Base-by-base conservation (phyloP, 805 yeast genomes). In the Suhomyces vadensis region DNA sequence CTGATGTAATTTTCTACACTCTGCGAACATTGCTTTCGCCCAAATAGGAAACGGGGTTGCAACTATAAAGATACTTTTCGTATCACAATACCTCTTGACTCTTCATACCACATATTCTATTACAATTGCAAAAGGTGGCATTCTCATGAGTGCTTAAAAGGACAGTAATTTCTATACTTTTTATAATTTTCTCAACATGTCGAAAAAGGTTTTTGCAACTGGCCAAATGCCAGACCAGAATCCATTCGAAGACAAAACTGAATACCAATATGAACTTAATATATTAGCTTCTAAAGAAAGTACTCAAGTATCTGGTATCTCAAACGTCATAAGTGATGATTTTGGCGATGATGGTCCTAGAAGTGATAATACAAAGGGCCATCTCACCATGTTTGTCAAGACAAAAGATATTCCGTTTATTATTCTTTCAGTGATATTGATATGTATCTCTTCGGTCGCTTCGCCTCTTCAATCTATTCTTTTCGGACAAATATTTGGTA, bases 401-500 rank as follows among this genome's bases (percentile, higher is more conserved):
- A 47, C 16, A 20, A 24, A 37, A 7, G 75, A 71, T 45, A 13
- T 43, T 64, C 43, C 44, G 3, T 20, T 29, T 5, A n/a, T 52
- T 11, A 2, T 37, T 6, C 2, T 42, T 6, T 74, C 72, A 1
- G 16, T 57, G 0, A 2, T 69, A 0, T 51, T 75, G n/a, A 75
- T 85, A 13, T 50, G 71, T 7, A 50, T 74, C 1, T 69, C 81
- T n/a, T 80, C 90, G 0, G 56, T 78, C 2, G 77, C 78, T 0
- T 79, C 87, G 0, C 82, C 88, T 0, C 71, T 77, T 2, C 75
- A 79, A 14, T 77, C 95, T 0, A 71, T 87, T 3, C 54, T 90
- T 10, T 77, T 84, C 47, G 94, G 95, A 3, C 64, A 75, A 43
- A 72, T 85, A 0, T 87, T 91, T 17, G 55, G 58, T 3, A 64